phyloP scores from a whole-genome alignment of 1,284 basidiomycete genomes.

The Apiotrichum sp. region DNA sequence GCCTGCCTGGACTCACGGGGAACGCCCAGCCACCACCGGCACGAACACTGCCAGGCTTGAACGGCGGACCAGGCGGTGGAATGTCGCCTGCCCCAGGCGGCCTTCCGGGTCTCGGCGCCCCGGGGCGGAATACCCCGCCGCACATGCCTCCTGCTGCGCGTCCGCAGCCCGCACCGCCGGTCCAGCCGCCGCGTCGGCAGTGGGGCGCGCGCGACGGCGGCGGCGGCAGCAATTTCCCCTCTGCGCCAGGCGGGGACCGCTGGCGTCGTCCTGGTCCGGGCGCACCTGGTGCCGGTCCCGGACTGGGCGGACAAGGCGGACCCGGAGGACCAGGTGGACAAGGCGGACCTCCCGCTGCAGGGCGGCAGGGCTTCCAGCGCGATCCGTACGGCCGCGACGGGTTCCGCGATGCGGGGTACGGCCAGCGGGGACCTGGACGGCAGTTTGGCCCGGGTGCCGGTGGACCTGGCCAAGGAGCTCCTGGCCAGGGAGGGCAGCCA shows the following conservation, averaged over 20 bases:
- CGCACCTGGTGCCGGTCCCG: not conserved
- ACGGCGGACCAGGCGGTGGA: not conserved
- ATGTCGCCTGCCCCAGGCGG: not conserved
- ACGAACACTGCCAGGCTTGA: too few relatives aligned
- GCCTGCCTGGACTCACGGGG: not conserved
- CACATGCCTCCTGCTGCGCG: not conserved
- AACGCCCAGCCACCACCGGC: too few relatives aligned
- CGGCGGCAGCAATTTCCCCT: constrained; percentile 1
- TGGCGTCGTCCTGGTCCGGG: constrained; percentile 1
- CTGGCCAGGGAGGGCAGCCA: not conserved
- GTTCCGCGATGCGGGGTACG: not conserved
- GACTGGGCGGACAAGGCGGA: not conserved
- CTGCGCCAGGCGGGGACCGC: not conserved
- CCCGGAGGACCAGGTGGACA: not conserved
- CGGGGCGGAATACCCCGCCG: not conserved
- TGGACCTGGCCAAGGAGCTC: not conserved
- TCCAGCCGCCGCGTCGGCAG: not conserved
- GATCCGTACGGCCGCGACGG: not conserved
- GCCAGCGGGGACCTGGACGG: not conserved
- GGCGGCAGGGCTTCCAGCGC: not conserved
- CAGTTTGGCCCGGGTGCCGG: constrained; percentile 3
- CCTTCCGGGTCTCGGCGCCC: not conserved
- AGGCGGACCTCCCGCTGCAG: not conserved
- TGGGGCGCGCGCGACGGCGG: constrained; percentile 14
- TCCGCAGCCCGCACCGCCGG: not conserved